Evolutionary conservation across 140 eudicot species (phyloP).

Genomic region (Eryngium alpinum): DNA sequence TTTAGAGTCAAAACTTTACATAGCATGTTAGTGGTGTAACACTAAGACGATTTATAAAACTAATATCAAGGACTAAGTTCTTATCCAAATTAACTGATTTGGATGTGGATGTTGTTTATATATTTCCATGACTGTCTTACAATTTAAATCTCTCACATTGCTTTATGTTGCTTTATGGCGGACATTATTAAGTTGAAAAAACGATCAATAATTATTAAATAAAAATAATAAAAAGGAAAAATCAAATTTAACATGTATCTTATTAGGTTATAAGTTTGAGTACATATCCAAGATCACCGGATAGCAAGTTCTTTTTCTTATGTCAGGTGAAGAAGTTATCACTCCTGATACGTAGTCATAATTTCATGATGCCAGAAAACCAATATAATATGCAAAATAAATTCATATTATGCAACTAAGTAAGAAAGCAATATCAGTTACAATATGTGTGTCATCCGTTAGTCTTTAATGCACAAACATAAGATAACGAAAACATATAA

Average conservation of each 20-base stretch:
- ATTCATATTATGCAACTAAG: not conserved
- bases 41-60: not conserved
- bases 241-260: not conserved
- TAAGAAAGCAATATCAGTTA: not conserved
- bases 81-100: not conserved
- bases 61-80: not conserved
- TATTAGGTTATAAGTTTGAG: not conserved
- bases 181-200: not conserved
- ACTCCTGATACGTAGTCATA: not conserved
- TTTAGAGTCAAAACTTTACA: not conserved
- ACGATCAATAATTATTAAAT: not conserved
- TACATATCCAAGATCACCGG: not conserved
- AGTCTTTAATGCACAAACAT: not conserved
- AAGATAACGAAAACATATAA: not conserved
- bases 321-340: not conserved
- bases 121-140: not conserved
- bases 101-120: not conserved
- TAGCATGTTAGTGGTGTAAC: not conserved
- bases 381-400: not conserved
- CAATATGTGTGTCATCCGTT: not conserved
- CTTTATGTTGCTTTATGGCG: no score
- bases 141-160: no score
- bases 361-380: not conserved
- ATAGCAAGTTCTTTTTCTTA: no score
- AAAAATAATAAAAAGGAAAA: not conserved